These are phyloP conservation scores for Begonia fuchsioides DNA, from an alignment of 306 rosid species.

Conservation along the genomic window DNA sequence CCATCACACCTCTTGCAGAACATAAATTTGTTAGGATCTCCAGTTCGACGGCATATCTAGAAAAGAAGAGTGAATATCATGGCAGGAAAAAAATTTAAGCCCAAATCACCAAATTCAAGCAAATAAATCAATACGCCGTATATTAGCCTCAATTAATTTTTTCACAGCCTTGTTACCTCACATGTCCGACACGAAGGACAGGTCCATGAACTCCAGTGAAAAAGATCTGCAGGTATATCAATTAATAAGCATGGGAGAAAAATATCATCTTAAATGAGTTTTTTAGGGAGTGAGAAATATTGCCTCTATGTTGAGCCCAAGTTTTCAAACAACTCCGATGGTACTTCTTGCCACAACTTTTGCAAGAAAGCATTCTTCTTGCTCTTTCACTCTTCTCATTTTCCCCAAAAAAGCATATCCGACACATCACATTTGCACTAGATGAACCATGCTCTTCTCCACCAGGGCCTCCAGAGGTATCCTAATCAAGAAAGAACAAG, in stretches of 20 bases:
- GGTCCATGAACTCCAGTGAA: conserved; percentile 59
- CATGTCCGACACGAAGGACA: conserved; percentile 50
- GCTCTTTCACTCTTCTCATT: conserved; percentile 80
- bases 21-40: conserved; percentile 95
- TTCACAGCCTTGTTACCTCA: conserved; percentile 25
- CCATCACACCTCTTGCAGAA: conserved; percentile 98
- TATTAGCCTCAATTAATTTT: no score
- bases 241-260: neutral
- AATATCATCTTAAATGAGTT: neutral
- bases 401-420: conserved; percentile 85
- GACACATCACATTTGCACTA: conserved; percentile 67
- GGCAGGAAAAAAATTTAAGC: no score
- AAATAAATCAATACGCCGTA: neutral
- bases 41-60: conserved; percentile 88
- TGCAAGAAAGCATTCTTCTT: conserved; percentile 85
- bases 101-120: neutral
- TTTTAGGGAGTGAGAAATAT: conserved; percentile 3
- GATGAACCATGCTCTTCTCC: conserved; percentile 70
- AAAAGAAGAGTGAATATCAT: neutral
- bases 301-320: conserved; percentile 94
- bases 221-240: conserved; percentile 27
- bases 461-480: conserved; percentile 28
- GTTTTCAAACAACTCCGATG: conserved; percentile 84
- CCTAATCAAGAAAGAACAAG: conserved; percentile 25
- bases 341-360: conserved; percentile 85